phyloP scores from a whole-genome alignment of 2,329 filamentous ascomycete genomes.

The Fusarium sp. region DNA sequence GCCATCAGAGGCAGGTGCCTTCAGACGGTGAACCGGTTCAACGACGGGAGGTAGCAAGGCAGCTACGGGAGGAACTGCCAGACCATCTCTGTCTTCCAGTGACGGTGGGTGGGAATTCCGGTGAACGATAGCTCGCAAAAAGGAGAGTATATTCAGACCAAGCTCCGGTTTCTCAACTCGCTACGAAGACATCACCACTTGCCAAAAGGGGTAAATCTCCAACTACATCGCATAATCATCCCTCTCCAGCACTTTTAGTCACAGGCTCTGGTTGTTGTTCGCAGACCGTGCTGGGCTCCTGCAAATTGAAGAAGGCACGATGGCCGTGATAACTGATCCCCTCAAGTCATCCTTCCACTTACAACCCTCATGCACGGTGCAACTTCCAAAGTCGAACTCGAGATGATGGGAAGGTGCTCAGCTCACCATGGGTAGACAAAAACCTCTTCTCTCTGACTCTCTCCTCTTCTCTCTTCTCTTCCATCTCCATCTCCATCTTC shows the following conservation, averaged over 20 bases:
- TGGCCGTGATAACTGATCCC: not conserved
- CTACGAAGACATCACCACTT: not conserved
- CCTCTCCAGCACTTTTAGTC: not conserved
- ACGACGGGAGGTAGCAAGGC: not conserved
- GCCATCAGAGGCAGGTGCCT: not conserved
- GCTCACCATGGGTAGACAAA: conserved; percentile 7
- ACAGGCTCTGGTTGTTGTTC: not conserved
- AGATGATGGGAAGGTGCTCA: conserved; percentile 7
- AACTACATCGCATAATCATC: not conserved
- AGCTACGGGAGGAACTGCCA: not conserved
- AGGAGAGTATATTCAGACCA: not conserved
- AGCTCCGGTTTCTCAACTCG: not conserved
- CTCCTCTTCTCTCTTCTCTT: conserved; percentile 7
- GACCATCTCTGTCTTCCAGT: not conserved
- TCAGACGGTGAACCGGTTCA: not conserved
- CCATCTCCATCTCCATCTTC: conserved; percentile 15
- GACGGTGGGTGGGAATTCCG: not conserved
- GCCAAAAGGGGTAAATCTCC: not conserved
- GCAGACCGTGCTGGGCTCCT: not conserved
- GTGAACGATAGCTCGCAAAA: not conserved
- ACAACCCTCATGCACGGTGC: not conserved
- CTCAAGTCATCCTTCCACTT: not conserved
- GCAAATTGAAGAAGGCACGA: not conserved
- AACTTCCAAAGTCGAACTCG: conserved; percentile 7
- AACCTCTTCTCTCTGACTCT: not conserved